Evolutionary conservation across 2,329 filamentous ascomycete genomes (phyloP).

Genomic region (Hymenotorrendiella dingleyae): DNA sequence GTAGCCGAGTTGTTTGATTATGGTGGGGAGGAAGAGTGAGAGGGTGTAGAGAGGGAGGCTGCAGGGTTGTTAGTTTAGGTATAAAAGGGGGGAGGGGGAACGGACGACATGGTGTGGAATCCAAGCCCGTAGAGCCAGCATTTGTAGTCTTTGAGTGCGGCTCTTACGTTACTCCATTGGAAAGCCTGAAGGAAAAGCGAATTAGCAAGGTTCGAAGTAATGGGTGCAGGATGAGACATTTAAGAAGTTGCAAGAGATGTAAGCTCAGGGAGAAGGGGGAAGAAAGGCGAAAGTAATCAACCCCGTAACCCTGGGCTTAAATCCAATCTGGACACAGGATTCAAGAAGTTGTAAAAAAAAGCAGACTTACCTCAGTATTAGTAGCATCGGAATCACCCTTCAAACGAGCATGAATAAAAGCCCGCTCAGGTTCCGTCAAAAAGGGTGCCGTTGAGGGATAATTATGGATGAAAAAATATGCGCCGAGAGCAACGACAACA

Average conservation of each 20-base stretch:
- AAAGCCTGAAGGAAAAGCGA: no score
- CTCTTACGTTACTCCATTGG: slow-evolving; percentile 57
- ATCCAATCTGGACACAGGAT: no score
- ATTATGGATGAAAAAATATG: slow-evolving; percentile 61
- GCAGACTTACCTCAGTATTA: slow-evolving; percentile 58
- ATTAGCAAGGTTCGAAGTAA: no score
- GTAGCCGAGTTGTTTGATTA: slow-evolving; percentile 50
- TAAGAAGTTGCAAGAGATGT: no score
- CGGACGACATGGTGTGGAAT: slow-evolving; percentile 72
- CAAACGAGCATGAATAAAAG: slow-evolving; percentile 47
- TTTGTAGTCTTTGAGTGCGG: slow-evolving; percentile 61
- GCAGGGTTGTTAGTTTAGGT: no score
- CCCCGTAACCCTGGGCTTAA: no score
- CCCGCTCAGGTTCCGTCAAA: slow-evolving; percentile 41
- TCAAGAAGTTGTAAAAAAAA: no score
- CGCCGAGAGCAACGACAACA: slow-evolving; percentile 41
- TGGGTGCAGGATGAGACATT: no score
- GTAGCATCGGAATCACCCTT: slow-evolving; percentile 65
- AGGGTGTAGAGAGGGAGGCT: slow-evolving; percentile 52
- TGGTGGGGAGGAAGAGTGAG: slow-evolving; percentile 50
- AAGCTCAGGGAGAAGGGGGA: no score
- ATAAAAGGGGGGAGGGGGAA: no score
- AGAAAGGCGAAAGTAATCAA: no score
- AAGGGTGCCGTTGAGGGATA: slow-evolving; percentile 55
- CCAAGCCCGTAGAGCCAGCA: slow-evolving; percentile 67